Percentiles rank a stretch among this genome's conserved stretches.
Conservation (phyloP, 345 rosid species). For the Salix caprea region DNA sequence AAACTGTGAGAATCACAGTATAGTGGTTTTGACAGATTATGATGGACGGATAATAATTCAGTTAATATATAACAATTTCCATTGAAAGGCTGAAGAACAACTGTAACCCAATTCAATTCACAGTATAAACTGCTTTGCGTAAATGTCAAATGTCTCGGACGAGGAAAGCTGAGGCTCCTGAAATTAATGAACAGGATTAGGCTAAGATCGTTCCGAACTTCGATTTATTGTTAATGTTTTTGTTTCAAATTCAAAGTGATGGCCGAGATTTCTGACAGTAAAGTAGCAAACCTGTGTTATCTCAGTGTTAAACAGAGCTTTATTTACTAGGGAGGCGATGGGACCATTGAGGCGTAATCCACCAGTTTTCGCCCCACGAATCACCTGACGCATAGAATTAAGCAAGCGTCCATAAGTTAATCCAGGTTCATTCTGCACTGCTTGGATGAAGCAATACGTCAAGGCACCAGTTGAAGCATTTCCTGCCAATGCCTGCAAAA, state of each 20-base stretch:
- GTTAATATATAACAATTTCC: too few relatives aligned
- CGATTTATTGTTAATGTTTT: not conserved
- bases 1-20: too few relatives aligned
- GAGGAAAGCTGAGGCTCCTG: slow-evolving; percentile 77
- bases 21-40: too few relatives aligned
- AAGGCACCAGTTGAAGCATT: slow-evolving; percentile 54
- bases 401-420: slow-evolving; percentile 62
- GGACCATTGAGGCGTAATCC: slow-evolving; percentile 38
- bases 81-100: not conserved
- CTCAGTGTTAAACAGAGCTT: slow-evolving; percentile 15
- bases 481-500: slow-evolving; percentile 57
- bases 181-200: not conserved
- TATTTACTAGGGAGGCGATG: slow-evolving; percentile 25
- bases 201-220: not conserved
- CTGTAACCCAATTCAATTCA: slow-evolving; percentile 1
- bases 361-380: slow-evolving; percentile 42
- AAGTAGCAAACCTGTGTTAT: slow-evolving; percentile 29
- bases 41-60: too few relatives aligned
- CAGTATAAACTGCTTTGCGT: slow-evolving; percentile 43
- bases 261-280: not conserved
- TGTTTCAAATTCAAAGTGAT: not conserved
- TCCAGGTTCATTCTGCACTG: slow-evolving; percentile 53
- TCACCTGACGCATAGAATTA: slow-evolving; percentile 41
- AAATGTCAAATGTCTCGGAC: slow-evolving; percentile 48
- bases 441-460: slow-evolving; percentile 76